A percentile compares a stretch with the other conserved stretches of the same genome.
Conservation (phyloP, 2,329 filamentous ascomycete species). For the Trichoderma polysporum region DNA sequence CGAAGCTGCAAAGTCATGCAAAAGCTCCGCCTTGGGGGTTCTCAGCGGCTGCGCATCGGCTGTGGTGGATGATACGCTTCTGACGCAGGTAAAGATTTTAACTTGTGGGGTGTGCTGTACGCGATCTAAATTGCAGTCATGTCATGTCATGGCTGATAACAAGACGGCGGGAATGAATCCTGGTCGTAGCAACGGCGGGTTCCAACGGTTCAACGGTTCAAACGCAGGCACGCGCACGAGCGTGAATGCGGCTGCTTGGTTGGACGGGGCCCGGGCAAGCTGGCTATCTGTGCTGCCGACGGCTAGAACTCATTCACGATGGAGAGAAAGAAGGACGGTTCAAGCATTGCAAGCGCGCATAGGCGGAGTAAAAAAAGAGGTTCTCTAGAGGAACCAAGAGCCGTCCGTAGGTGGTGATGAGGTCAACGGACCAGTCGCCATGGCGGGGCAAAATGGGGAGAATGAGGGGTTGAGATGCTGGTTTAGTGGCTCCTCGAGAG, state of each 20-base stretch:
- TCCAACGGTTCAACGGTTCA: no score
- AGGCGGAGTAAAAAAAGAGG: conserved; percentile 6
- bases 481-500: not conserved
- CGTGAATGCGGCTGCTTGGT: conserved; percentile 1
- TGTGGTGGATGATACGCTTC: not conserved
- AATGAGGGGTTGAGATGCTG: conserved; percentile 13
- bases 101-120: not conserved
- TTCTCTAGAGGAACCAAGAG: not conserved
- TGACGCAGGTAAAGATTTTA: not conserved
- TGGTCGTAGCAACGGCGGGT: not conserved
- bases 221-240: no score
- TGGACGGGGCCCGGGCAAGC: not conserved
- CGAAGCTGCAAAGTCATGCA: not conserved
- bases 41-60: not conserved
- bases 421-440: conserved; percentile 12
- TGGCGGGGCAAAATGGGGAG: conserved; percentile 15
- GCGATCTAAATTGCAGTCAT: conserved; percentile 2
- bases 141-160: not conserved
- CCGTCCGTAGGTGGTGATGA: not conserved
- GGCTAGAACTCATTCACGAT: not conserved
- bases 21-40: not conserved
- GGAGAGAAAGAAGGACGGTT: not conserved
- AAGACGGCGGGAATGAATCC: not conserved
- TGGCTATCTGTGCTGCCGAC: not conserved
- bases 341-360: not conserved